phyloP scores from a whole-genome alignment of 2,329 filamentous ascomycete genomes.

The Elsinoe ampelina region DNA sequence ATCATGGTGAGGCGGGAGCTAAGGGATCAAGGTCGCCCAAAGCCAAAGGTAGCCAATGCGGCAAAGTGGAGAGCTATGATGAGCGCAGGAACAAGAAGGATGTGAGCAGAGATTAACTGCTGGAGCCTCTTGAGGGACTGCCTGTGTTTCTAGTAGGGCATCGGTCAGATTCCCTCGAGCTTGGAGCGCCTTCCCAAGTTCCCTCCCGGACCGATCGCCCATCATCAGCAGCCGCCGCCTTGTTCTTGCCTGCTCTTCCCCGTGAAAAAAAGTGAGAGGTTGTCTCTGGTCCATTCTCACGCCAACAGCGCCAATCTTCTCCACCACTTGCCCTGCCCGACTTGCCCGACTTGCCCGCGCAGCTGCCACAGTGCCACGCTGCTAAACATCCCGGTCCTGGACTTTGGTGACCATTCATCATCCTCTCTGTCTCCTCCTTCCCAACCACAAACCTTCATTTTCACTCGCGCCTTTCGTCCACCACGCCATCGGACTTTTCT shows the following conservation, averaged over 20 bases:
- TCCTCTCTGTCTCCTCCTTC: slow-evolving; percentile 3
- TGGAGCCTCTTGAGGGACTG: too few relatives aligned
- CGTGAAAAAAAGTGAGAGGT: not conserved
- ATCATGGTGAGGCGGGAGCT: slow-evolving; percentile 5
- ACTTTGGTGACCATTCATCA: not conserved
- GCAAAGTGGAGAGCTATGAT: not conserved
- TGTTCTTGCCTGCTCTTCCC: not conserved
- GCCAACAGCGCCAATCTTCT: not conserved
- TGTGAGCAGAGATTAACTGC: too few relatives aligned
- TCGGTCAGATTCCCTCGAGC: too few relatives aligned
- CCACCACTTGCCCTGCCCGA: not conserved
- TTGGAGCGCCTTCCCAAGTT: too few relatives aligned
- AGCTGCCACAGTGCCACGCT: too few relatives aligned
- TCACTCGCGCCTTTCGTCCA: not conserved
- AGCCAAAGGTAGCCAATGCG: not conserved
- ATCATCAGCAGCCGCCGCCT: not conserved
- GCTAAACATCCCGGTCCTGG: not conserved
- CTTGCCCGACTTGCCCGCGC: not conserved
- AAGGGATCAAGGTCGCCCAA: not conserved
- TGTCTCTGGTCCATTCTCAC: slow-evolving; percentile 1
- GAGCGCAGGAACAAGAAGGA: not conserved
- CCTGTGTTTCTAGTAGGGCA: too few relatives aligned
- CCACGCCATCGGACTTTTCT: not conserved
- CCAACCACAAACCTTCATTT: not conserved
- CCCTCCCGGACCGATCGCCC: not conserved